Conservation (phyloP, 148 eudicot genomes). For the Silene latifolia region DNA sequence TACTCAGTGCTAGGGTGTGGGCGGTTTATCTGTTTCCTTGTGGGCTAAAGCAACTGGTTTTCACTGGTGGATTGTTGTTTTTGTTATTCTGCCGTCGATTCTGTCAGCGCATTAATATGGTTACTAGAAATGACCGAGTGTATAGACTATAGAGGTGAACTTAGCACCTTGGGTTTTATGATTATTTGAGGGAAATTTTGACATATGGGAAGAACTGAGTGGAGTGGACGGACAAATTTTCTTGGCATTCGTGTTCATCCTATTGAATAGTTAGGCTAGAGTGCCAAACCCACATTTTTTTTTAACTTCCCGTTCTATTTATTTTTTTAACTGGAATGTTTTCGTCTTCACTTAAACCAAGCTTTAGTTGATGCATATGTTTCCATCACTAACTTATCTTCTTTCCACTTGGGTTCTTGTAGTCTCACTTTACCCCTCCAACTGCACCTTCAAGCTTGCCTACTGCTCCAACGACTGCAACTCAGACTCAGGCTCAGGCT, state of each 20-base stretch:
- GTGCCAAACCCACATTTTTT: neutral
- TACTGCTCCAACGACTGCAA: slow-evolving; percentile 14
- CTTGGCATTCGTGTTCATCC: neutral
- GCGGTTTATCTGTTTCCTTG: neutral
- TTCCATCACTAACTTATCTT: neutral
- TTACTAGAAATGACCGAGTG: neutral
- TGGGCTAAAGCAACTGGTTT: too few species aligned
- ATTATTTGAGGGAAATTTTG: neutral
- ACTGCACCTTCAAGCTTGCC: slow-evolving; percentile 28
- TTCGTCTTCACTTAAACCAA: neutral
- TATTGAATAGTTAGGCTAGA: neutral
- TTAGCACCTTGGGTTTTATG: neutral
- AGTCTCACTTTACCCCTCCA: slow-evolving; percentile 45
- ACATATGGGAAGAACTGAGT: neutral
- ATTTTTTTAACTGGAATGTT: neutral
- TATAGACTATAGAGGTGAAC: neutral
- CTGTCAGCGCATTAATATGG: neutral
- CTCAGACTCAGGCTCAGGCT: neutral
- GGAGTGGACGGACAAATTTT: neutral
- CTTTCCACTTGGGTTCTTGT: neutral
- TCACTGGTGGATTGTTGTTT: too few species aligned
- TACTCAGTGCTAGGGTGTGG: neutral
- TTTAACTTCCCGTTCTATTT: neutral
- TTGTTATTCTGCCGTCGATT: neutral
- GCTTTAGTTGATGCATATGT: neutral